Base-by-base conservation (phyloP, 257 asterid genomes). In the Petrea volubilis region DNA sequence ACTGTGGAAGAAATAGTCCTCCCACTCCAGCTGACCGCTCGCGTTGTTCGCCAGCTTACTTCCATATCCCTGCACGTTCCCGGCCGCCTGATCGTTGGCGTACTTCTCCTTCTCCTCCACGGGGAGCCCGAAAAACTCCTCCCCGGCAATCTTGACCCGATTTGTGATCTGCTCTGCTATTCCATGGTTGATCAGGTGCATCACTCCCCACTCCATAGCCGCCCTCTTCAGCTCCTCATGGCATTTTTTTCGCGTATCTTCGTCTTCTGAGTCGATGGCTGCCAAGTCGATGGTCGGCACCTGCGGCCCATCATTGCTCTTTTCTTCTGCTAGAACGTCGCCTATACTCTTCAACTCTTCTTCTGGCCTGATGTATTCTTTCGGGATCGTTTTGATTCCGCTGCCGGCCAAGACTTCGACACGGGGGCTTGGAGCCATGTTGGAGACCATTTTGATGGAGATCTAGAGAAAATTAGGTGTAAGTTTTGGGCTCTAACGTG, bases 131-230 rank as follows among this genome's bases (percentile, higher is more conserved):
- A 93, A 93, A 51, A 93, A 93, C 7, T 57, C 85, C 64, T 61
- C 34, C 18, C 96, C 98, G 0, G 96, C 86, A 0, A 23, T 56
- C 89, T 81, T 84, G 4, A 91, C 93, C 1, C 94, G 84, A 1
- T 68, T 8, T 0, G 79, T 76, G 24, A 93, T 31, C 68, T 82
- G 90, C 27, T 81, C 81, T 0, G 86, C 25, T 11, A 89, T 79
- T 0, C 97, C 98, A 56, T 91, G 98, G 83, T 91, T 93, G 62
- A 87, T 66, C 14, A 93, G 77, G 75, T 93, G 95, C 96, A 93
- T 91, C 13, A 93, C 98, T 7, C 98, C 96, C 98, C 98, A 93
- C 17, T 93, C 96, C 78, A 38, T 72, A 0, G 98, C 97, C 49
- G 94, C 96, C 65, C 59, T 79, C 77, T 70, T 83, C 81, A 93